phyloP scores from a whole-genome alignment of 306 rosid species.

The Mucuna pruriens region DNA sequence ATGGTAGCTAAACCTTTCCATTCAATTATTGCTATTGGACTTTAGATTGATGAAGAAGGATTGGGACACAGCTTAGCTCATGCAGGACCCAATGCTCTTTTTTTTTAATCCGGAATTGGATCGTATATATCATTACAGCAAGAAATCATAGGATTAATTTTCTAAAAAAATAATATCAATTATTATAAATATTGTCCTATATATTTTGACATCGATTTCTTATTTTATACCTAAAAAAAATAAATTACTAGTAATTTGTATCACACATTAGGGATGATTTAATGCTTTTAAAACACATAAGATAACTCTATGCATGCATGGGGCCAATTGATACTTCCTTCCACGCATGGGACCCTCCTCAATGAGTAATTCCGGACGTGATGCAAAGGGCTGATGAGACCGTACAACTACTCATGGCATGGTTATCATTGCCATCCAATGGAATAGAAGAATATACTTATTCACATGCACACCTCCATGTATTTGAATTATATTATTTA shows the following conservation, averaged over 20 bases:
- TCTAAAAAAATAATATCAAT: too few species aligned
- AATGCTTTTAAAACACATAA: background rate
- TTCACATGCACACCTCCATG: background rate
- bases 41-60: background rate
- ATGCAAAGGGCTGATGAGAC: conserved; percentile 14
- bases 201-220: too few species aligned
- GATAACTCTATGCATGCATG: background rate
- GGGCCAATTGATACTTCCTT: conserved; percentile 25
- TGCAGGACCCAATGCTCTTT: conserved; percentile 4
- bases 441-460: too few species aligned
- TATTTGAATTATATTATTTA: background rate
- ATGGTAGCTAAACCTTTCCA: background rate
- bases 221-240: too few species aligned
- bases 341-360: conserved; percentile 37
- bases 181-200: too few species aligned
- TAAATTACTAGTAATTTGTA: too few species aligned
- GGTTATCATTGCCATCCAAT: conserved; percentile 17
- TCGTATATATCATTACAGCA: too few species aligned
- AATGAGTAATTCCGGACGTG: conserved; percentile 36
- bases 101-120: too few species aligned
- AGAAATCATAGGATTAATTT: too few species aligned
- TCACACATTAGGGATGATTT: too few species aligned
- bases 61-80: conserved; percentile 30
- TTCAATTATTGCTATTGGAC: conserved; percentile 18
- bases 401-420: conserved; percentile 22